Evolutionary conservation across 164 flowering plant species (phyloP).

Genomic region (Nymphaea thermarum): DNA sequence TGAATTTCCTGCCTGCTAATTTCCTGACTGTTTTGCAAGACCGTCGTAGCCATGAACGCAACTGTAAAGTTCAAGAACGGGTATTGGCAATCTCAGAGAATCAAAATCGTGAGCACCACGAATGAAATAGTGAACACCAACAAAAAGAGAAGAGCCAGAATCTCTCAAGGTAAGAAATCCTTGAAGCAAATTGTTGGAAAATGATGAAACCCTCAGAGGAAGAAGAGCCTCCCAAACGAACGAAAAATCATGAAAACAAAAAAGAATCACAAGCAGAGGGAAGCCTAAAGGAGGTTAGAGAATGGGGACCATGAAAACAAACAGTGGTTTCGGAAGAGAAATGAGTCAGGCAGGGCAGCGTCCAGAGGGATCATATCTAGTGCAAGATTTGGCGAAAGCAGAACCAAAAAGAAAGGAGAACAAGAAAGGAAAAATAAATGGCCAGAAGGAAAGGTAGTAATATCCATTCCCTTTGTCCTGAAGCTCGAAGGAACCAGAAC

Average conservation of each 20-base stretch:
- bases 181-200: neutral
- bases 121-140: neutral
- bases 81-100: neutral
- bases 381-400: neutral
- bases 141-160: neutral
- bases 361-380: neutral
- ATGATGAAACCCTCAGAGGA: neutral
- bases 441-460: neutral
- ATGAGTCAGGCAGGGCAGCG: too few species aligned
- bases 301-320: neutral
- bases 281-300: neutral
- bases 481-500: neutral
- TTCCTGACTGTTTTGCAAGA: constrained; percentile 24
- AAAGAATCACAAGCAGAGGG: neutral
- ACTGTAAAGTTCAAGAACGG: neutral
- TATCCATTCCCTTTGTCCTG: neutral
- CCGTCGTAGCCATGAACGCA: constrained; percentile 28
- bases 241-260: neutral
- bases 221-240: neutral
- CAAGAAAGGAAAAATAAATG: neutral
- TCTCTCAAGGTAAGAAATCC: neutral
- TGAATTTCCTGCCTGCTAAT: constrained; percentile 51
- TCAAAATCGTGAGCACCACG: neutral
- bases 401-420: neutral
- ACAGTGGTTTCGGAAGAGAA: neutral